phyloP scores from a whole-genome alignment of 2,329 filamentous ascomycete species.

The Thielaviopsis populi region DNA sequence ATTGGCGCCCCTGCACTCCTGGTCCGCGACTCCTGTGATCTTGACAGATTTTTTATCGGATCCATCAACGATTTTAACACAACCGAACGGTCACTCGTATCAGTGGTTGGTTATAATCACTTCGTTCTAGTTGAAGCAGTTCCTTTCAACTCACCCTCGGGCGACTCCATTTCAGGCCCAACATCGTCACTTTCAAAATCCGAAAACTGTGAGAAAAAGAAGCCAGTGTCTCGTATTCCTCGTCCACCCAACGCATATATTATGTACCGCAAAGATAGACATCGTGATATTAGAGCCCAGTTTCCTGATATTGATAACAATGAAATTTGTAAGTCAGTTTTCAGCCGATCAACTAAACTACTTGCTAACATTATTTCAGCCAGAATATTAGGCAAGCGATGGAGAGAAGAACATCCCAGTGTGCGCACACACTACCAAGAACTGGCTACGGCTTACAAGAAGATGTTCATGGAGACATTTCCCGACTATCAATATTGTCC shows the following conservation, averaged over 20 bases:
- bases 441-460: neutral
- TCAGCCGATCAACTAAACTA: neutral
- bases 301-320: conserved; percentile 8
- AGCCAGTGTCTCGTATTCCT: neutral
- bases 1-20: conserved; percentile 3
- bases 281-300: neutral
- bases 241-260: conserved; percentile 14
- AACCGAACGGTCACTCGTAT: neutral
- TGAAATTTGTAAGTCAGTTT: conserved; percentile 10
- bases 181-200: no score
- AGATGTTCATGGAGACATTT: conserved; percentile 7
- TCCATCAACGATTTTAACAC: neutral
- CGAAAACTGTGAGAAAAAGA: no score
- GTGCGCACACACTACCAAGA: conserved; percentile 2
- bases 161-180: no score
- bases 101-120: conserved; percentile 3
- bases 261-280: conserved; percentile 12
- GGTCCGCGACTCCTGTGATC: neutral
- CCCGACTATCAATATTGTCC: conserved; percentile 12
- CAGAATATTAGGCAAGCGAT: neutral
- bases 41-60: conserved; percentile 5
- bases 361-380: conserved; percentile 2
- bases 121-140: neutral
- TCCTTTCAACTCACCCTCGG: no score
- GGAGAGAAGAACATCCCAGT: neutral